Evolutionary conservation across 331 rosid species (phyloP).

Genomic region (Quercus tomentella): DNA sequence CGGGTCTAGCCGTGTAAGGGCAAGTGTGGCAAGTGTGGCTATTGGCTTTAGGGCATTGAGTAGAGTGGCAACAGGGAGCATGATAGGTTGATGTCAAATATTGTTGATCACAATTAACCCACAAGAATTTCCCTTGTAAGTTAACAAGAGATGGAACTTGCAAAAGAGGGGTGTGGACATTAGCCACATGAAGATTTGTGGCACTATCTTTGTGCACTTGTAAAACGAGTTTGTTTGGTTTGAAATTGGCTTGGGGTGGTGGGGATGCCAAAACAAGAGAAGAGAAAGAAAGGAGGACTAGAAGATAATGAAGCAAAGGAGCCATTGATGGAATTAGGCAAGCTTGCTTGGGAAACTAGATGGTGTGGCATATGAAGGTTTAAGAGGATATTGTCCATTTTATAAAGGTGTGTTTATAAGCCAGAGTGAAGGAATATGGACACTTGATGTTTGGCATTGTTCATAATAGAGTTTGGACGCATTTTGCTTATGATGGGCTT

Average conservation of each 20-base stretch:
- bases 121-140: conserved; percentile 36
- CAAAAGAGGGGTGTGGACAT: conserved; percentile 27
- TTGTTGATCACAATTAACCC: conserved; percentile 37
- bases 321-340: conserved; percentile 20
- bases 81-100: conserved; percentile 33
- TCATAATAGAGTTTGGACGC: neutral
- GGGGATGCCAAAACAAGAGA: conserved; percentile 13
- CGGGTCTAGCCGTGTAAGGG: conserved; percentile 1
- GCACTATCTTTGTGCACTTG: conserved; percentile 24
- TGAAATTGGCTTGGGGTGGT: neutral
- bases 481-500: neutral
- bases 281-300: conserved; percentile 5
- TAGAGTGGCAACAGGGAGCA: conserved; percentile 49
- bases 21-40: conserved; percentile 37
- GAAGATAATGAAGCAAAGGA: conserved; percentile 20
- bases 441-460: conserved; percentile 1
- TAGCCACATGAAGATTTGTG: conserved; percentile 43
- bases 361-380: neutral
- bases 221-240: conserved; percentile 29
- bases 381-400: neutral
- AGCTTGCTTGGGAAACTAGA: neutral
- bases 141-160: conserved; percentile 35
- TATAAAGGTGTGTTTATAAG: neutral
- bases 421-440: neutral
- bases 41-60: conserved; percentile 42